Evolutionary conservation across 2,329 filamentous ascomycete species (phyloP).

Genomic region (Exophiala spinifera): DNA sequence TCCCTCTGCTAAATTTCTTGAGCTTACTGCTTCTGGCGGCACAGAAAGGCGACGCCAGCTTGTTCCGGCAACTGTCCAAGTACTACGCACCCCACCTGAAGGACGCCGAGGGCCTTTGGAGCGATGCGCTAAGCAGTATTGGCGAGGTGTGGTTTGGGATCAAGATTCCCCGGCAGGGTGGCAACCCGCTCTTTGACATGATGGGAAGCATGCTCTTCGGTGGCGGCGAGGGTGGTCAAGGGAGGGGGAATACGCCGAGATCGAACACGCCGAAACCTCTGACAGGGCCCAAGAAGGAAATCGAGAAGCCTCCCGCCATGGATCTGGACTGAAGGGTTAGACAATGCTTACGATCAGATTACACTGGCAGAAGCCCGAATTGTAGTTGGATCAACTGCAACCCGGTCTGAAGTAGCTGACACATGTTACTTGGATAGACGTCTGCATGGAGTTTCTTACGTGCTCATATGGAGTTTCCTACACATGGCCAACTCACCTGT

Average conservation of each 20-base stretch:
- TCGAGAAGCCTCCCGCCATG: conserved; percentile 38
- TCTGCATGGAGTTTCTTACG: too few species aligned
- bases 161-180: conserved; percentile 75
- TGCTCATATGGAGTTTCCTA: too few species aligned
- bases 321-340: conserved; percentile 41
- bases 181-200: conserved; percentile 93
- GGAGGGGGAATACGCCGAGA: conserved; percentile 37
- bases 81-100: conserved; percentile 79
- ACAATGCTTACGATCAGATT: background rate
- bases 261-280: conserved; percentile 41
- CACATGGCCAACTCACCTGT: too few species aligned
- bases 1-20: conserved; percentile 95
- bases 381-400: too few species aligned
- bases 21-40: conserved; percentile 78
- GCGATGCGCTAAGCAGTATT: conserved; percentile 77
- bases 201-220: conserved; percentile 93
- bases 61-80: conserved; percentile 75
- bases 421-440: too few species aligned
- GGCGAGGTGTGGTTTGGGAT: conserved; percentile 98
- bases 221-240: conserved; percentile 7
- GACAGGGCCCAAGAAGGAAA: conserved; percentile 15
- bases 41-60: conserved; percentile 71
- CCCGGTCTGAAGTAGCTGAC: too few species aligned
- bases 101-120: conserved; percentile 70
- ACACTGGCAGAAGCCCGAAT: too few species aligned